phyloP scores from a whole-genome alignment of 345 rosid genomes.

The Kernera saxatilis region DNA sequence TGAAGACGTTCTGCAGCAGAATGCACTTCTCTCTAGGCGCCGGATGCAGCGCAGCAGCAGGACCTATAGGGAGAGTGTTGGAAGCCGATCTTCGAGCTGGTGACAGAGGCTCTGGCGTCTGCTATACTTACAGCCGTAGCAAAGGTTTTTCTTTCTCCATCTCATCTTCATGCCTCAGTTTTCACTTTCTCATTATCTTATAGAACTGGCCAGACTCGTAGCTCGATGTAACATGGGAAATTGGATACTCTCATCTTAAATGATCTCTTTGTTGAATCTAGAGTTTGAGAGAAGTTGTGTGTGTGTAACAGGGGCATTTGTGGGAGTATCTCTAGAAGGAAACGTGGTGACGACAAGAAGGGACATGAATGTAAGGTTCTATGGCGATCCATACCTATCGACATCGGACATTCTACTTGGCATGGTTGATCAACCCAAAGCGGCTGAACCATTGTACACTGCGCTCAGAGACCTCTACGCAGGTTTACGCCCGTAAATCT shows the following conservation, averaged over 20 bases:
- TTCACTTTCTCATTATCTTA: neutral
- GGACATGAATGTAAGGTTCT: constrained; percentile 76
- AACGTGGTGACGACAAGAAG: constrained; percentile 77
- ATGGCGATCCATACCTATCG: constrained; percentile 87
- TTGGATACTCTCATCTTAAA: neutral
- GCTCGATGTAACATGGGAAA: neutral
- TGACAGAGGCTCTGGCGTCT: constrained; percentile 82
- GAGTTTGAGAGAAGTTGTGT: neutral
- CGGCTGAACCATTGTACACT: constrained; percentile 77
- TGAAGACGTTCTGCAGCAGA: constrained; percentile 92
- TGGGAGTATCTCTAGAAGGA: constrained; percentile 94
- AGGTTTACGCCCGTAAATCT: constrained; percentile 31
- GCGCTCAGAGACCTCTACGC: constrained; percentile 65
- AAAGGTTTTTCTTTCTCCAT: constrained; percentile 50
- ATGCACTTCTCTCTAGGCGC: constrained; percentile 97
- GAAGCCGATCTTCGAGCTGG: constrained; percentile 98
- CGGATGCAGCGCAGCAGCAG: constrained; percentile 97
- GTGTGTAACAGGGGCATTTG: constrained; percentile 69
- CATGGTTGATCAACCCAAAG: constrained; percentile 76
- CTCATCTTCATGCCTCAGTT: neutral
- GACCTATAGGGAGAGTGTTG: constrained; percentile 92
- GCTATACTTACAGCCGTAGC: constrained; percentile 95
- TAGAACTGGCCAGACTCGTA: neutral
- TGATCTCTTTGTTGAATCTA: neutral
- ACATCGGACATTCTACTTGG: constrained; percentile 81